Evolutionary conservation across 2,329 filamentous ascomycete genomes (phyloP).

Genomic region (Raffaelea arxii): DNA sequence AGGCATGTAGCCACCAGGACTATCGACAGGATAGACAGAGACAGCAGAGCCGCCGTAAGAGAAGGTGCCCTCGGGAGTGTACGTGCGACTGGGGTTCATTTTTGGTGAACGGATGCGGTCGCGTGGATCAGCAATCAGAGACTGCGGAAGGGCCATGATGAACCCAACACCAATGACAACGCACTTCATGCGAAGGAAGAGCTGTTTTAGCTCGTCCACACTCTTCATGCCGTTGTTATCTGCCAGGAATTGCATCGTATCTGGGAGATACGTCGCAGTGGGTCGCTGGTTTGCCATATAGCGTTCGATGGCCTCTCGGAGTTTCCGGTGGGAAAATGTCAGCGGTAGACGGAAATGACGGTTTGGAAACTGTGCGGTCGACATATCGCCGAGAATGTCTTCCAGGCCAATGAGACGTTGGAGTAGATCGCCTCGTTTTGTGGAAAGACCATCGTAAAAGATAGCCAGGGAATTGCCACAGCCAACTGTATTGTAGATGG

Average conservation of each 20-base stretch:
- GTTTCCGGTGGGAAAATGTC: slow-evolving; percentile 14
- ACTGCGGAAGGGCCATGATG: slow-evolving; percentile 15
- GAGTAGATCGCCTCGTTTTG: background rate
- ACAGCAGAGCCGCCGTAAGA: slow-evolving; percentile 25
- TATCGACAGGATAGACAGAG: slow-evolving; percentile 26
- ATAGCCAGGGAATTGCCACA: slow-evolving; percentile 2
- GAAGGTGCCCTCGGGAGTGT: slow-evolving; percentile 26
- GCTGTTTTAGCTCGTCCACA: background rate
- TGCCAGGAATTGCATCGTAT: slow-evolving; percentile 26
- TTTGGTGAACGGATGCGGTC: slow-evolving; percentile 17
- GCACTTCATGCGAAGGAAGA: slow-evolving; percentile 8
- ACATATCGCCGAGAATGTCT: background rate
- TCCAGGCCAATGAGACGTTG: background rate
- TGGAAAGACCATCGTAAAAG: background rate
- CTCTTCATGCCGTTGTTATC: slow-evolving; percentile 18
- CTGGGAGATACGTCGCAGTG: slow-evolving; percentile 45
- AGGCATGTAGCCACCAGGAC: slow-evolving; percentile 28
- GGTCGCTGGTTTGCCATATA: slow-evolving; percentile 49
- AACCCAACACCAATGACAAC: slow-evolving; percentile 20
- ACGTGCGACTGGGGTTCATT: slow-evolving; percentile 24
- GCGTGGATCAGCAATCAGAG: slow-evolving; percentile 15
- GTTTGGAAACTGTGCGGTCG: background rate
- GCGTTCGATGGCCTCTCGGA: slow-evolving; percentile 35
- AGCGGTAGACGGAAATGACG: slow-evolving; percentile 16
- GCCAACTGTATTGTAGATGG: slow-evolving; percentile 1